Percentiles rank a stretch among this genome's conserved stretches.
phyloP scores from a whole-genome alignment of 495 filamentous ascomycete genomes.

The Chlorociboria aeruginascens region DNA sequence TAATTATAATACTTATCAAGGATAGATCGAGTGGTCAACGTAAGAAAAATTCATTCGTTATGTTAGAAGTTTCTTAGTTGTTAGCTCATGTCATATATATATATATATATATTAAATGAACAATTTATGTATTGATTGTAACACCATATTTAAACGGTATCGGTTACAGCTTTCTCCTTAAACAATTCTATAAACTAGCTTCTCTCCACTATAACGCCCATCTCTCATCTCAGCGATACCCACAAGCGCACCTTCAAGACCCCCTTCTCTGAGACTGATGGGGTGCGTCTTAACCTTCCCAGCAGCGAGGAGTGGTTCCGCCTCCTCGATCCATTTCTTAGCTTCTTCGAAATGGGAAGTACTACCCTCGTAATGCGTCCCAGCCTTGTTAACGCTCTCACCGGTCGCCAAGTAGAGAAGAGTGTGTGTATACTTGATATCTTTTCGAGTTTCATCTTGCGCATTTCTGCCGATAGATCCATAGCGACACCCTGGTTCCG shows the following conservation, averaged over 20 bases:
- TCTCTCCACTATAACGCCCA: neutral
- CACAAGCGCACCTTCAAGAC: neutral
- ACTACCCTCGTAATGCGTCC: neutral
- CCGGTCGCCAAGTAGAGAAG: neutral
- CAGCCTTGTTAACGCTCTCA: neutral
- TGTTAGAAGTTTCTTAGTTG: too few relatives aligned
- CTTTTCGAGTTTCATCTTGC: too few relatives aligned
- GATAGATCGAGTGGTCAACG: too few relatives aligned
- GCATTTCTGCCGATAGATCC: neutral
- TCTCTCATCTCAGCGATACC: neutral
- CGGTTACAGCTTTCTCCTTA: too few relatives aligned
- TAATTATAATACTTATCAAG: too few relatives aligned
- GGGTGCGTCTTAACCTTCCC: neutral
- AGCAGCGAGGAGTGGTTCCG: neutral
- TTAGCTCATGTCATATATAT: too few relatives aligned
- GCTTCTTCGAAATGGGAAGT: neutral
- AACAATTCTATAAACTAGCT: conserved; percentile 19
- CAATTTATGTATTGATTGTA: too few relatives aligned
- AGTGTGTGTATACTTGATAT: neutral
- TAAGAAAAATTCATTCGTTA: too few relatives aligned
- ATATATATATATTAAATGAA: too few relatives aligned
- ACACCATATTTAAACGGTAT: too few relatives aligned
- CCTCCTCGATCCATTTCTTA: neutral
- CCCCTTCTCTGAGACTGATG: neutral
- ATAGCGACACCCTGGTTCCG: neutral